Evolutionary conservation across 2,329 filamentous ascomycete genomes (phyloP).

Genomic region (Diplodia sapinea): DNA sequence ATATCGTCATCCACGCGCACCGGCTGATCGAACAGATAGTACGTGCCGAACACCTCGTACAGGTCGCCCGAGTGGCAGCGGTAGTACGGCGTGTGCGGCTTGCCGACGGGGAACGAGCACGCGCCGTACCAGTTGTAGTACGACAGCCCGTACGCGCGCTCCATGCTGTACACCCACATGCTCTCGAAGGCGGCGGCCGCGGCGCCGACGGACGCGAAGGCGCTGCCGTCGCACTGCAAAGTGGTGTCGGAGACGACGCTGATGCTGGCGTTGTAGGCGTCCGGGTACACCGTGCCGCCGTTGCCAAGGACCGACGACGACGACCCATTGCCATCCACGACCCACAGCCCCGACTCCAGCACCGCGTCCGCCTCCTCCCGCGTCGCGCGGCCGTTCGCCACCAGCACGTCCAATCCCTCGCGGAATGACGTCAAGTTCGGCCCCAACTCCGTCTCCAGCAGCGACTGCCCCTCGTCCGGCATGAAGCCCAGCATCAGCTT

Average conservation of each 20-base stretch:
- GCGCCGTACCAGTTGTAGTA: constrained; percentile 19
- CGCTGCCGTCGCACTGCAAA: constrained; percentile 6
- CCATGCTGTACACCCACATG: constrained; percentile 9
- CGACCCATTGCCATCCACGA: background rate
- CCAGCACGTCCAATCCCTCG: background rate
- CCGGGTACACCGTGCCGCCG: background rate
- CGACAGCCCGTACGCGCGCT: constrained; percentile 6
- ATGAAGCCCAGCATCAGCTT: constrained; percentile 17
- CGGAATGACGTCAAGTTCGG: constrained; percentile 1
- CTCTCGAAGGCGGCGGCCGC: background rate
- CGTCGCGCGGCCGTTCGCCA: background rate
- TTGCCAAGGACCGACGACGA: background rate
- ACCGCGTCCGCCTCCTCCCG: background rate
- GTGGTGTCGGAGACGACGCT: background rate
- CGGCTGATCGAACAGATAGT: constrained; percentile 14
- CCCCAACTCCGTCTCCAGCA: background rate
- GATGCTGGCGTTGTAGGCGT: constrained; percentile 9
- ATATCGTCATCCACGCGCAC: constrained; percentile 6
- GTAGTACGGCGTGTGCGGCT: constrained; percentile 16
- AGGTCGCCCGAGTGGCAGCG: constrained; percentile 15
- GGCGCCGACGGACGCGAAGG: constrained; percentile 5
- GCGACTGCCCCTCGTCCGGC: constrained; percentile 21
- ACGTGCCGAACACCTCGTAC: constrained; percentile 9
- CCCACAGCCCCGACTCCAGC: background rate
- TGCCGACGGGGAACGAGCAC: constrained; percentile 7